phyloP scores from a whole-genome alignment of 2,329 filamentous ascomycete species.

The Xylariaceae sp. region DNA sequence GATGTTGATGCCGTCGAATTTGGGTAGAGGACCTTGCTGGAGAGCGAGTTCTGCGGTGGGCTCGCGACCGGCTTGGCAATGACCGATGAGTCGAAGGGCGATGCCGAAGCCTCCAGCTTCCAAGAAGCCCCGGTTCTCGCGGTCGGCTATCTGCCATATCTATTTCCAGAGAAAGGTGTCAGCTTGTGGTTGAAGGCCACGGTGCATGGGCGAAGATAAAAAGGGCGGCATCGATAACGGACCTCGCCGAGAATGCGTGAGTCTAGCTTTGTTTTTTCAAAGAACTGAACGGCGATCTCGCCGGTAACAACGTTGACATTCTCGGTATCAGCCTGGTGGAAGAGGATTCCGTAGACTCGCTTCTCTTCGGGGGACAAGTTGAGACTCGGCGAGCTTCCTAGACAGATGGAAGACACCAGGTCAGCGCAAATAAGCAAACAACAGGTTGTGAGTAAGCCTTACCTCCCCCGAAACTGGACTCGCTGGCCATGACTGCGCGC shows the following conservation, averaged over 20 bases:
- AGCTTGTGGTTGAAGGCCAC: not conserved
- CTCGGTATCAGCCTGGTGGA: conserved; percentile 88
- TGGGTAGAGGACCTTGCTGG: conserved; percentile 82
- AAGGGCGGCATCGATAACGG: conserved; percentile 30
- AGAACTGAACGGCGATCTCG: conserved; percentile 95
- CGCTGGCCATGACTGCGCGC: conserved; percentile 30
- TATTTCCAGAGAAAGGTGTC: conserved; percentile 36
- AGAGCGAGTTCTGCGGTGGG: conserved; percentile 78
- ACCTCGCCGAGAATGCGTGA: conserved; percentile 85
- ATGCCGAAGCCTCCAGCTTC: conserved; percentile 91
- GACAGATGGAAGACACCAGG: conserved; percentile 9
- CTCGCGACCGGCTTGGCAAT: conserved; percentile 83
- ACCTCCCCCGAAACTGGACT: conserved; percentile 23
- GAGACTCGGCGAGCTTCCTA: conserved; percentile 59
- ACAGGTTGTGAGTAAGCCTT: conserved; percentile 5
- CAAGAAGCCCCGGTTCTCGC: conserved; percentile 89
- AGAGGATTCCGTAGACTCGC: conserved; percentile 87
- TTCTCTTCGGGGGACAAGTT: conserved; percentile 92
- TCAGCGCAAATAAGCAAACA: conserved; percentile 17
- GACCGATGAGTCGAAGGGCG: conserved; percentile 89
- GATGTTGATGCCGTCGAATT: conserved; percentile 74
- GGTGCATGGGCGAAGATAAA: not conserved
- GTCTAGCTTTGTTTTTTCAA: conserved; percentile 89
- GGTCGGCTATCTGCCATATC: conserved; percentile 99
- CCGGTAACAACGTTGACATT: conserved; percentile 91